Evolutionary conservation across 2,329 filamentous ascomycete species (phyloP).

Genomic region (Arthroderma uncinatum): DNA sequence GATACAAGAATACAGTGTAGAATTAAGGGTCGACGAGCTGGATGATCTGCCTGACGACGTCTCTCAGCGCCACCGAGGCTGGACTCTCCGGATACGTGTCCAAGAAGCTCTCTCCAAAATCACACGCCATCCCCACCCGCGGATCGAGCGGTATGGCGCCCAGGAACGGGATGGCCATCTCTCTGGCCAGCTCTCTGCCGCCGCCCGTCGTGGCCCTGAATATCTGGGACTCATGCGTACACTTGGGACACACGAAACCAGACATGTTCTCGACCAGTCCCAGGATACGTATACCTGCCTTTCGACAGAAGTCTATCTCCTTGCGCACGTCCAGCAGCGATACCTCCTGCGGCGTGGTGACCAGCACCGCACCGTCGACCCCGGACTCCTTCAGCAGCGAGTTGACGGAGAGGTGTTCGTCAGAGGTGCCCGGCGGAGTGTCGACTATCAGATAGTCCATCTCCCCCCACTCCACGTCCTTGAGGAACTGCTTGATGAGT

Average conservation of each 20-base stretch:
- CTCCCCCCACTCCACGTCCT: slow-evolving; percentile 96
- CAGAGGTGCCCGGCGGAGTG: slow-evolving; percentile 87
- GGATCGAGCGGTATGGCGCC: slow-evolving; percentile 87
- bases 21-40: slow-evolving; percentile 45
- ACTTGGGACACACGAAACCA: slow-evolving; percentile 90
- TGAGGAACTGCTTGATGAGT: slow-evolving; percentile 92
- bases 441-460: slow-evolving; percentile 89
- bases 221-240: slow-evolving; percentile 67
- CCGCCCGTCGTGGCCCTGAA: slow-evolving; percentile 89
- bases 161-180: slow-evolving; percentile 79
- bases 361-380: slow-evolving; percentile 83
- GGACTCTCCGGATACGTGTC: slow-evolving; percentile 89
- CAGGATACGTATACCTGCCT: slow-evolving; percentile 78
- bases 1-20: background rate
- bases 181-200: slow-evolving; percentile 64
- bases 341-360: slow-evolving; percentile 93
- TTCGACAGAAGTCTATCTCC: slow-evolving; percentile 94
- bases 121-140: slow-evolving; percentile 88
- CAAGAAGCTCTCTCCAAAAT: slow-evolving; percentile 95
- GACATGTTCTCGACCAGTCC: slow-evolving; percentile 97
- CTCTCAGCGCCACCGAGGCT: slow-evolving; percentile 68
- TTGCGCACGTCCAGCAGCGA: slow-evolving; percentile 85
- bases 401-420: slow-evolving; percentile 92
- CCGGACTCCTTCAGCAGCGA: slow-evolving; percentile 81
- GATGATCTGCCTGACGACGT: slow-evolving; percentile 64